Conservation (phyloP, 75 land plant species). For the Picea sitchensis region DNA sequence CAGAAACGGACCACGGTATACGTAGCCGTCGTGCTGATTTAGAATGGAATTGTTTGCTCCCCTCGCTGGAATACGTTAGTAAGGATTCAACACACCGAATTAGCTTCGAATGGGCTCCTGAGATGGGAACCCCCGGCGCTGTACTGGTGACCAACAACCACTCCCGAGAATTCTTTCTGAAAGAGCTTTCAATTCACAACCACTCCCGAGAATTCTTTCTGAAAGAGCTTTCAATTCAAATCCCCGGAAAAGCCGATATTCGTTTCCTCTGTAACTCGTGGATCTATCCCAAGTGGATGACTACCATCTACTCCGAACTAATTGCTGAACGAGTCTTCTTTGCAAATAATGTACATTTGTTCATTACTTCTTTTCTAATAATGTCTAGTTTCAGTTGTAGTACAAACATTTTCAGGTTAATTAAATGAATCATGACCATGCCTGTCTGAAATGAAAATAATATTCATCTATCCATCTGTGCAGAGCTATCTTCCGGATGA, state of each 20-base stretch:
- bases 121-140: constrained; percentile 35
- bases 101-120: constrained; percentile 12
- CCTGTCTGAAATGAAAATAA: neutral
- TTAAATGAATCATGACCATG: neutral
- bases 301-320: neutral
- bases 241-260: constrained; percentile 4
- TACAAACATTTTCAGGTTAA: neutral
- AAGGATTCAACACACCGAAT: neutral
- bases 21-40: constrained; percentile 6
- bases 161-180: constrained; percentile 23
- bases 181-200: constrained; percentile 5
- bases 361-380: neutral
- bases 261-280: constrained; percentile 24
- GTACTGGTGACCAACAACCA: constrained; percentile 22
- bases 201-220: constrained; percentile 30
- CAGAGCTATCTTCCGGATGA: constrained; percentile 22
- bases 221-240: neutral
- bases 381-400: neutral
- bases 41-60: neutral
- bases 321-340: constrained; percentile 15
- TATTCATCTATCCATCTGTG: neutral
- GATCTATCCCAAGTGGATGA: constrained; percentile 16
- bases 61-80: neutral
- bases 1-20: constrained; percentile 16
- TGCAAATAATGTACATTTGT: neutral